These are phyloP conservation scores for Fusarium caatingaense DNA, from an alignment of 2,329 filamentous ascomycete genomes.

Conservation along the genomic window DNA sequence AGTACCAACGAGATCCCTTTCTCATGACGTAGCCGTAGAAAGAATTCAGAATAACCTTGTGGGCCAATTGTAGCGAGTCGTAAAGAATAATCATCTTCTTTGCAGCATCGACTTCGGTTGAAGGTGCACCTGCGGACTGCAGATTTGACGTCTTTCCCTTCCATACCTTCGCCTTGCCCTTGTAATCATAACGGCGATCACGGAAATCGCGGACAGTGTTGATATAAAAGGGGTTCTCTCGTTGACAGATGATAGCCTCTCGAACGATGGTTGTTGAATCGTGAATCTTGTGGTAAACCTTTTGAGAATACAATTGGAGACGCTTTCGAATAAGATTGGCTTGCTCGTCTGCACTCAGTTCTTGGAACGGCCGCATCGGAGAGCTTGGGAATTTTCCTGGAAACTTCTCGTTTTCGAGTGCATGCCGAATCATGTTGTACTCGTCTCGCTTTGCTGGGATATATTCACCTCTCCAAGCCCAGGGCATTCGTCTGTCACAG, in stretches of 20 bases:
- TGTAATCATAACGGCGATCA: slow-evolving; percentile 98
- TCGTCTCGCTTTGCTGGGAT: slow-evolving; percentile 95
- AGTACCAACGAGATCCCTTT: slow-evolving; percentile 99
- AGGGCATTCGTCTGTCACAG: slow-evolving; percentile 92
- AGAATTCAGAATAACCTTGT: slow-evolving; percentile 99
- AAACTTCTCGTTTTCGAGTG: slow-evolving; percentile 91
- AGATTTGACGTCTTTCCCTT: slow-evolving; percentile 93
- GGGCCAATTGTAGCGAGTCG: slow-evolving; percentile 94
- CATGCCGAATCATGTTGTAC: slow-evolving; percentile 98
- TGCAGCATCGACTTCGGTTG: slow-evolving; percentile 85
- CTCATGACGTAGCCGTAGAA: slow-evolving; percentile 99
- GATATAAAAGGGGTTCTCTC: slow-evolving; percentile 98
- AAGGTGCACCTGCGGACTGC: slow-evolving; percentile 81
- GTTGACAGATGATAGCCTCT: slow-evolving; percentile 97
- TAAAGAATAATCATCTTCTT: slow-evolving; percentile 99
- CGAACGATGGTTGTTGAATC: slow-evolving; percentile 91
- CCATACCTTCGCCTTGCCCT: slow-evolving; percentile 98
- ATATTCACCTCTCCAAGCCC: slow-evolving; percentile 98
- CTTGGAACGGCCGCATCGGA: slow-evolving; percentile 79
- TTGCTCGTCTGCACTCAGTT: slow-evolving; percentile 85
- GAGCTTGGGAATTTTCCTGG: slow-evolving; percentile 80
- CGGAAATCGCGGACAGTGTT: slow-evolving; percentile 96
- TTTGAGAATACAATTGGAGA: slow-evolving; percentile 92
- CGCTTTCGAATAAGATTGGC: slow-evolving; percentile 84
- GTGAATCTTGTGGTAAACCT: slow-evolving; percentile 99